Evolutionary conservation across 352 stramenopile genomes (phyloP).

Genomic region (Blastocystis sp.): DNA sequence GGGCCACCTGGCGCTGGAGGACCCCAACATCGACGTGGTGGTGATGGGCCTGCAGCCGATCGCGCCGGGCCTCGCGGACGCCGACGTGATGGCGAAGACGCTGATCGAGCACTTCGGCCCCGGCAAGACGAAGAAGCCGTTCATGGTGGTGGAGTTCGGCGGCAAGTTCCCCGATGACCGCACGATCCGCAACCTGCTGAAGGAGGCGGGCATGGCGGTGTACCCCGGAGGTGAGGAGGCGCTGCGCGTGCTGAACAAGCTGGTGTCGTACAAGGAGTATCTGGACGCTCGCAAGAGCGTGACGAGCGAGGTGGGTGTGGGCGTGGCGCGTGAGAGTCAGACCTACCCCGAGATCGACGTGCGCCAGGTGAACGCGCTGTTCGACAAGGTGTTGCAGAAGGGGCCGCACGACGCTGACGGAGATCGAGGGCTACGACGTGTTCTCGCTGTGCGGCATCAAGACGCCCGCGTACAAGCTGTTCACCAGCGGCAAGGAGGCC

Average conservation of each 20-base stretch:
- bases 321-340: not conserved
- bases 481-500: slow-evolving; percentile 12
- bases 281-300: not conserved
- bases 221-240: slow-evolving; percentile 24
- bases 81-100: slow-evolving; percentile 5
- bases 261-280: slow-evolving; percentile 30
- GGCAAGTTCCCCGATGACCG: slow-evolving; percentile 13
- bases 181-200: slow-evolving; percentile 24
- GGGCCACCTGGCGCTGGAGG: slow-evolving; percentile 16
- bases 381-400: slow-evolving; percentile 6
- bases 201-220: slow-evolving; percentile 37
- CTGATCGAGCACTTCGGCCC: slow-evolving; percentile 22
- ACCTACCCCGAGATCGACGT: slow-evolving; percentile 24
- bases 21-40: slow-evolving; percentile 50
- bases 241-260: slow-evolving; percentile 30
- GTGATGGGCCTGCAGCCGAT: slow-evolving; percentile 32
- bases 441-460: slow-evolving; percentile 22
- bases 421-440: slow-evolving; percentile 45
- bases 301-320: not conserved
- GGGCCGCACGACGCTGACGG: slow-evolving; percentile 25
- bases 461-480: slow-evolving; percentile 10
- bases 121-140: slow-evolving; percentile 59
- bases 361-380: not conserved
- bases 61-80: not conserved
- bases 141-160: slow-evolving; percentile 54